A percentile compares a stretch with the other conserved stretches of the same genome.
Conservation (phyloP, 2,329 filamentous ascomycete species). For the Colletotrichum neosansevieriae region DNA sequence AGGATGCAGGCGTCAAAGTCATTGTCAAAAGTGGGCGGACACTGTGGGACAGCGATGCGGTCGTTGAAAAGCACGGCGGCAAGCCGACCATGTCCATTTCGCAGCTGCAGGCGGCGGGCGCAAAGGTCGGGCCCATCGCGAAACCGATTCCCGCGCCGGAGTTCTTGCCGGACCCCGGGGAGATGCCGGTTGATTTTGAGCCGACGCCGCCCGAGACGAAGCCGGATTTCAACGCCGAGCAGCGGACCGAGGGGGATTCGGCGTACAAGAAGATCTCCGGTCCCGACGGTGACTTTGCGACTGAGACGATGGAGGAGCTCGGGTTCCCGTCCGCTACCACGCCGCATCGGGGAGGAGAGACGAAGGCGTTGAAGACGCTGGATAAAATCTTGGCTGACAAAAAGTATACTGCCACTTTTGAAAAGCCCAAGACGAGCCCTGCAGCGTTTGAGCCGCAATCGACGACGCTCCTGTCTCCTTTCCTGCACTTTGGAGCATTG, state of each 20-base stretch:
- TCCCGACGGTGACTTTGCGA: conserved; percentile 74
- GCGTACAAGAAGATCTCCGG: conserved; percentile 74
- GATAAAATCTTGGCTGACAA: conserved; percentile 70
- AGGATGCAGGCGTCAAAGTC: conserved; percentile 75
- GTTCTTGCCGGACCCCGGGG: conserved; percentile 73
- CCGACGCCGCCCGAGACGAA: conserved; percentile 62
- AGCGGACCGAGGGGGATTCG: conserved; percentile 65
- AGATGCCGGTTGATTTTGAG: conserved; percentile 70
- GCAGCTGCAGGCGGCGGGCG: conserved; percentile 73
- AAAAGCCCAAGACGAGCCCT: conserved; percentile 81
- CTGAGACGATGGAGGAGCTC: conserved; percentile 79
- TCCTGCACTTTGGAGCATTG: conserved; percentile 80
- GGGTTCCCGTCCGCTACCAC: conserved; percentile 75
- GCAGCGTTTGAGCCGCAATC: conserved; percentile 79
- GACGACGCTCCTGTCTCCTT: conserved; percentile 79
- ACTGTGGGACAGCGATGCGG: conserved; percentile 78
- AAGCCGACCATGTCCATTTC: conserved; percentile 81
- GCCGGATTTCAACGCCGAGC: conserved; percentile 71
- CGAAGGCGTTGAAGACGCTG: conserved; percentile 68
- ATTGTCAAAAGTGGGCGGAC: conserved; percentile 75
- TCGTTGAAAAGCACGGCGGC: conserved; percentile 73
- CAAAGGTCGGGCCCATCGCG: conserved; percentile 71
- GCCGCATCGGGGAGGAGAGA: conserved; percentile 79
- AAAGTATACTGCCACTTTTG: conserved; percentile 78
- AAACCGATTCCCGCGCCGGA: conserved; percentile 71